Evolutionary conservation across 345 rosid genomes (phyloP).

Genomic region (Citrus glauca): DNA sequence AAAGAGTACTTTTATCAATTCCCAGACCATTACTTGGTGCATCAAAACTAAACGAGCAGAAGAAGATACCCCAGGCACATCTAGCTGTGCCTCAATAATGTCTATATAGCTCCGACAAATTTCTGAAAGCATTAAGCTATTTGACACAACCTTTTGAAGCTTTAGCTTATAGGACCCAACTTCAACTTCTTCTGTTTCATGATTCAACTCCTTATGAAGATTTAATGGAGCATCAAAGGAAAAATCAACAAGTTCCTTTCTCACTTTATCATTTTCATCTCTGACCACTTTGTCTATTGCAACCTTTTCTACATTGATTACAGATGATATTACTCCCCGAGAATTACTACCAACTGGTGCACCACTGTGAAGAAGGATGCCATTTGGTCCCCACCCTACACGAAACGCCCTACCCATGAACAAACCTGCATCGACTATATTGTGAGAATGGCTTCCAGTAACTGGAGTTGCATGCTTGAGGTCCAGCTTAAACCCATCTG

Average conservation of each 20-base stretch:
- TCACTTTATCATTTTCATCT: slow-evolving; percentile 61
- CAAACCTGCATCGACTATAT: slow-evolving; percentile 88
- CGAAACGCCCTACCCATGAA: slow-evolving; percentile 98
- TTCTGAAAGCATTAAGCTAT: slow-evolving; percentile 62
- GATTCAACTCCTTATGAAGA: slow-evolving; percentile 63
- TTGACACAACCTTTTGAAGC: slow-evolving; percentile 62
- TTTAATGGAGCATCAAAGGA: slow-evolving; percentile 75
- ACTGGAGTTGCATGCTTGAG: slow-evolving; percentile 61
- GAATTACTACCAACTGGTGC: slow-evolving; percentile 49
- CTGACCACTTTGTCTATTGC: slow-evolving; percentile 80
- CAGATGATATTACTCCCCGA: slow-evolving; percentile 58
- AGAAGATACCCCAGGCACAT: slow-evolving; percentile 64
- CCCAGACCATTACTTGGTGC: slow-evolving; percentile 97
- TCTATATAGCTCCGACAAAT: slow-evolving; percentile 77
- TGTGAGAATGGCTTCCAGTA: slow-evolving; percentile 59
- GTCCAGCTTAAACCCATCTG: slow-evolving; percentile 77
- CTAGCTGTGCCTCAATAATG: slow-evolving; percentile 77
- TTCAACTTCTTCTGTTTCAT: slow-evolving; percentile 52
- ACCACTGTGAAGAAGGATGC: slow-evolving; percentile 85
- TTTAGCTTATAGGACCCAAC: slow-evolving; percentile 67
- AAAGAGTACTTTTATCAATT: slow-evolving; percentile 87
- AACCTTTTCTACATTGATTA: slow-evolving; percentile 72
- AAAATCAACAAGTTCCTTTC: slow-evolving; percentile 65
- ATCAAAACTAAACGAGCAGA: slow-evolving; percentile 68
- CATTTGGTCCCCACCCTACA: slow-evolving; percentile 98